Evolutionary conservation across 2,329 filamentous ascomycete genomes (phyloP).

Genomic region (Fusarium humuli): DNA sequence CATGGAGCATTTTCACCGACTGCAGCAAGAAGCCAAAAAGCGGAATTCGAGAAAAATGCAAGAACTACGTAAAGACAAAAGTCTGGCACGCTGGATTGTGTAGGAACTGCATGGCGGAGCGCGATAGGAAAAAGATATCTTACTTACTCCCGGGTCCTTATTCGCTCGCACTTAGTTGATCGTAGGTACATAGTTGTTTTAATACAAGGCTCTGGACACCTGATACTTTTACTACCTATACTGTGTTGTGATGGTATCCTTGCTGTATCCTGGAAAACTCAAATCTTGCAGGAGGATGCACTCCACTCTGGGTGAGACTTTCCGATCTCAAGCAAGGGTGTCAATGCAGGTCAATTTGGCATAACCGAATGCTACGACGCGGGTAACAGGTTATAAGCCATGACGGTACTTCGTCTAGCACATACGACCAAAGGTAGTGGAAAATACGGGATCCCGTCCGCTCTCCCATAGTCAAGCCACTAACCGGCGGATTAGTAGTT

Average conservation of each 20-base stretch:
- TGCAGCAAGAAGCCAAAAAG: neutral
- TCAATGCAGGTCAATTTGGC: too few species aligned
- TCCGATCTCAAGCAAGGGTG: neutral
- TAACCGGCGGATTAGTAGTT: too few species aligned
- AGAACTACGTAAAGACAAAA: neutral
- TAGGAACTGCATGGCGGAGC: too few species aligned
- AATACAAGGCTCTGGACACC: neutral
- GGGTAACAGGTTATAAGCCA: fast-evolving
- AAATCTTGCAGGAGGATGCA: neutral
- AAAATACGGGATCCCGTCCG: too few species aligned
- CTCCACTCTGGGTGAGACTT: neutral
- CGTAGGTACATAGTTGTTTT: neutral
- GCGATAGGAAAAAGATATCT: neutral
- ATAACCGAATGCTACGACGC: too few species aligned
- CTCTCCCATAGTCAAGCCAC: too few species aligned
- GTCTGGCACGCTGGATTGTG: neutral
- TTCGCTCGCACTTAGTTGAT: neutral
- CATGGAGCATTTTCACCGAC: neutral
- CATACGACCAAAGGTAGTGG: too few species aligned
- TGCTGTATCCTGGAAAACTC: neutral
- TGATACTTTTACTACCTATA: neutral
- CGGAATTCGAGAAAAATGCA: neutral
- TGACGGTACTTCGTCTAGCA: too few species aligned
- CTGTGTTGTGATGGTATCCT: neutral
- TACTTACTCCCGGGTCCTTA: neutral